A percentile compares a stretch with the other conserved stretches of the same genome.
These are phyloP conservation scores for Pichia membranifaciens DNA, from an alignment of 805 yeast genomes.

Conservation along the genomic window DNA sequence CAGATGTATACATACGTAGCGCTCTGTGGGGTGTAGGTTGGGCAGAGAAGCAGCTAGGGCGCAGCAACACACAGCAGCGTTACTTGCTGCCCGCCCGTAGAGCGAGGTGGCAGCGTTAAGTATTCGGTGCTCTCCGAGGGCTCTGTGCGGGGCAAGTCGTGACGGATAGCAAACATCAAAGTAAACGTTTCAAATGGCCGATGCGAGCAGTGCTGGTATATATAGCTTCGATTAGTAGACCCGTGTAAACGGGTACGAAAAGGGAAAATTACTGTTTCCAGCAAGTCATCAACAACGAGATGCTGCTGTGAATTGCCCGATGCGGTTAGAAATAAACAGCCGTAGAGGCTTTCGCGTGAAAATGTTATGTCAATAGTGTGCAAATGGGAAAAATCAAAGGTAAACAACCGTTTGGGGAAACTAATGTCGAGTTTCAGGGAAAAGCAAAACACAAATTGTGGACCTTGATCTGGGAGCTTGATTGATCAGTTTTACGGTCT, in stretches of 20 bases:
- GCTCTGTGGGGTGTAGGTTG: too few relatives aligned
- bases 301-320: not conserved
- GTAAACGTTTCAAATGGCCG: too few relatives aligned
- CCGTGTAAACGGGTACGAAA: not conserved
- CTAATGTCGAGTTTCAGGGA: constrained; percentile 3
- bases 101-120: too few relatives aligned
- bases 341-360: not conserved
- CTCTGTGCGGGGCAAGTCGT: too few relatives aligned
- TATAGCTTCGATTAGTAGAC: too few relatives aligned
- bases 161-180: too few relatives aligned
- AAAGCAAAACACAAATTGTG: constrained; percentile 8
- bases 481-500: not conserved
- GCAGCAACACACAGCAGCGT: too few relatives aligned
- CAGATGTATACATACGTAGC: too few relatives aligned
- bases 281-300: not conserved
- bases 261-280: not conserved
- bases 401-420: constrained; percentile 10
- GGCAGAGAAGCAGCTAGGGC: too few relatives aligned
- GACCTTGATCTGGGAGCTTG: not conserved
- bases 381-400: not conserved
- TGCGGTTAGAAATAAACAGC: not conserved
- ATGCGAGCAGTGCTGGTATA: too few relatives aligned
- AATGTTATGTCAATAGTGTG: not conserved
- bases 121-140: too few relatives aligned
- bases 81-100: too few relatives aligned